A percentile compares a stretch with the other conserved stretches of the same genome.
These are phyloP conservation scores for Shiraia sp. DNA, from an alignment of 2,329 filamentous ascomycete genomes.

Conservation along the genomic window DNA sequence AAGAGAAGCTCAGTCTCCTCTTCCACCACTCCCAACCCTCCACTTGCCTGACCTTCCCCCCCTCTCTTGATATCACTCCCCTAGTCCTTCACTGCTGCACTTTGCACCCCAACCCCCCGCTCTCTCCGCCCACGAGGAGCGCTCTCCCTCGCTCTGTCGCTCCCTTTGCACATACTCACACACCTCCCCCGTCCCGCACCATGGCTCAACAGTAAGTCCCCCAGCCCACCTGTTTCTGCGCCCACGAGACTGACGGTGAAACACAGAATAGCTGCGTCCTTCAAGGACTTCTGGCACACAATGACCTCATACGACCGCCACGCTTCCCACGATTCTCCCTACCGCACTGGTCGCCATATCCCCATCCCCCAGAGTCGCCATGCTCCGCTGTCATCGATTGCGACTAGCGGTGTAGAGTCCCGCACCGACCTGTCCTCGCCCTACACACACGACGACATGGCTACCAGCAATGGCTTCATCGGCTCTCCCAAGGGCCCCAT, in stretches of 20 bases:
- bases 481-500: conserved; percentile 60
- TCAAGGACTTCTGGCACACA: conserved; percentile 92
- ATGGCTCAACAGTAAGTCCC: conserved; percentile 42
- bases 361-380: conserved; percentile 82
- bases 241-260: conserved; percentile 26
- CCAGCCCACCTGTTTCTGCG: conserved; percentile 2
- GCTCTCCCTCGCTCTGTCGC: conserved; percentile 19
- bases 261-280: conserved; percentile 54
- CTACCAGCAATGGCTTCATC: conserved; percentile 62
- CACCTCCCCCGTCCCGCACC: conserved; percentile 13
- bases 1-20: too few relatives aligned
- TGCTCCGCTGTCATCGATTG: conserved; percentile 81
- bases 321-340: conserved; percentile 89
- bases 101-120: conserved; percentile 4
- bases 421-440: conserved; percentile 79
- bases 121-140: conserved; percentile 13
- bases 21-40: too few relatives aligned
- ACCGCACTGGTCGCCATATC: conserved; percentile 86
- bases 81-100: conserved; percentile 8
- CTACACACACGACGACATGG: conserved; percentile 73
- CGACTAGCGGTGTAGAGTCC: conserved; percentile 83
- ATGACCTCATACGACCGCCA: conserved; percentile 78
- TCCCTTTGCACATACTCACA: not conserved
- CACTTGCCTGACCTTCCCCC: too few relatives aligned
- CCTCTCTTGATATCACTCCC: not conserved